Evolutionary conservation across 2,329 filamentous ascomycete genomes (phyloP).

Genomic region (Paramyrothecium sp.): DNA sequence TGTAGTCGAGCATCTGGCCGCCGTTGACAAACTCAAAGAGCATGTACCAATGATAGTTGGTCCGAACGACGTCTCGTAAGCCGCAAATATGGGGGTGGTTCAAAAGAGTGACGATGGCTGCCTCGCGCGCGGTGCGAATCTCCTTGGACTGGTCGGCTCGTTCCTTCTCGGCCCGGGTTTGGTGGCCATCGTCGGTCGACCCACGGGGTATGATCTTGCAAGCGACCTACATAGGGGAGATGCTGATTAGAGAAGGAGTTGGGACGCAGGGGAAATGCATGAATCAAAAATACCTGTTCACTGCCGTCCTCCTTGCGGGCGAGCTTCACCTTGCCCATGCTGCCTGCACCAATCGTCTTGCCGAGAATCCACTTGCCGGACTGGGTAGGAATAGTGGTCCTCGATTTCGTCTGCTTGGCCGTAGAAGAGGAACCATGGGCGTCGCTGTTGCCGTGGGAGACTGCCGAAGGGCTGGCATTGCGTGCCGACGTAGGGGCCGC

Average conservation of each 20-base stretch:
- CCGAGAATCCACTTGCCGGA: constrained; percentile 93
- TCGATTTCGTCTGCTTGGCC: constrained; percentile 53
- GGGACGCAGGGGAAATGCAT: constrained; percentile 11
- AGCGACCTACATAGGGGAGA: constrained; percentile 62
- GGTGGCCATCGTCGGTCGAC: constrained; percentile 81
- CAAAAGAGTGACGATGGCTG: constrained; percentile 91
- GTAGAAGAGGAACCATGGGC: constrained; percentile 34
- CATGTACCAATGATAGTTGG: constrained; percentile 99
- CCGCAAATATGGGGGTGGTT: constrained; percentile 96
- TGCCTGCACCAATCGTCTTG: constrained; percentile 95
- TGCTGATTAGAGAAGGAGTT: too few species aligned
- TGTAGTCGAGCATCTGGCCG: constrained; percentile 99
- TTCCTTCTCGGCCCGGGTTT: constrained; percentile 71
- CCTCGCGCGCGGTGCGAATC: constrained; percentile 89
- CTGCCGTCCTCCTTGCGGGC: constrained; percentile 86
- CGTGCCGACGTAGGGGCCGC: constrained; percentile 45
- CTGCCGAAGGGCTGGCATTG: constrained; percentile 52
- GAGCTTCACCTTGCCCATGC: constrained; percentile 98
- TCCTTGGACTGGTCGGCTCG: constrained; percentile 95
- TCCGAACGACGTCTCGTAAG: constrained; percentile 91
- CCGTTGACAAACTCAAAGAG: constrained; percentile 98
- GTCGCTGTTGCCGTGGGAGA: constrained; percentile 39
- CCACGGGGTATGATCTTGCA: constrained; percentile 96
- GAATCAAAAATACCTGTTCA: constrained; percentile 66
- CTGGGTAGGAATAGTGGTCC: constrained; percentile 84